These are phyloP conservation scores for Parathielavia hyrcaniae DNA, from an alignment of 495 filamentous ascomycete species.

Conservation along the genomic window DNA sequence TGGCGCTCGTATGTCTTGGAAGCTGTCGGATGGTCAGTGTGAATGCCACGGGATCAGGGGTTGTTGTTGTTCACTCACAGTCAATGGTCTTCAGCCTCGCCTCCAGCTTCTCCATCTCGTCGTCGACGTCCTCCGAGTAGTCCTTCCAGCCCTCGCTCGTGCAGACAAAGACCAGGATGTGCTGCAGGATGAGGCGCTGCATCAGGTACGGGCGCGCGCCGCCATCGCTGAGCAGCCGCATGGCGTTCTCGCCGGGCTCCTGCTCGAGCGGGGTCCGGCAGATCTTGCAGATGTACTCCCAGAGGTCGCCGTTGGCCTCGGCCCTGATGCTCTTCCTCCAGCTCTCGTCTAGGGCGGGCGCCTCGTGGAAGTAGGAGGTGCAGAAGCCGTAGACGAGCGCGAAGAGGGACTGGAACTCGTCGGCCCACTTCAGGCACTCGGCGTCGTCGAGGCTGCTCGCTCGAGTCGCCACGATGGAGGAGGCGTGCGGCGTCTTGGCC, in stretches of 20 bases:
- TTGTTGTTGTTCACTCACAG: neutral
- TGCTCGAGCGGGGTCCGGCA: constrained; percentile 13
- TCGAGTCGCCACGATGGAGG: neutral
- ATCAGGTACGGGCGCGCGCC: constrained; percentile 27
- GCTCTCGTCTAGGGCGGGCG: neutral
- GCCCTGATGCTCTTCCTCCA: constrained; percentile 11
- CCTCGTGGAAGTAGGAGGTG: constrained; percentile 16
- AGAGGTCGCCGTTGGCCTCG: constrained; percentile 18
- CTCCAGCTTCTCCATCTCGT: constrained; percentile 21
- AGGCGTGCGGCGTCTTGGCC: neutral
- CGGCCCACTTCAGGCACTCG: constrained; percentile 7
- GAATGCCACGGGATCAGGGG: too few species aligned
- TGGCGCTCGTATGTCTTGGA: constrained; percentile 27
- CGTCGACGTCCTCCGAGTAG: constrained; percentile 18
- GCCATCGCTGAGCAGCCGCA: constrained; percentile 26
- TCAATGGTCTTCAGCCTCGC: constrained; percentile 15
- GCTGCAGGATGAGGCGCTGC: constrained; percentile 29
- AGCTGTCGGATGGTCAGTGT: constrained; percentile 7
- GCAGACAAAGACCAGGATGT: constrained; percentile 28
- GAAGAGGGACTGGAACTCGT: constrained; percentile 21
- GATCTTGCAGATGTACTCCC: constrained; percentile 28
- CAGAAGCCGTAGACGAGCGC: constrained; percentile 25
- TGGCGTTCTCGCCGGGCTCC: constrained; percentile 20
- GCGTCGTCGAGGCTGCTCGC: neutral
- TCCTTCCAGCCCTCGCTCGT: constrained; percentile 23